Evolutionary conservation across 179 eudicot species (phyloP).

Genomic region (Monotropa hypopitys): DNA sequence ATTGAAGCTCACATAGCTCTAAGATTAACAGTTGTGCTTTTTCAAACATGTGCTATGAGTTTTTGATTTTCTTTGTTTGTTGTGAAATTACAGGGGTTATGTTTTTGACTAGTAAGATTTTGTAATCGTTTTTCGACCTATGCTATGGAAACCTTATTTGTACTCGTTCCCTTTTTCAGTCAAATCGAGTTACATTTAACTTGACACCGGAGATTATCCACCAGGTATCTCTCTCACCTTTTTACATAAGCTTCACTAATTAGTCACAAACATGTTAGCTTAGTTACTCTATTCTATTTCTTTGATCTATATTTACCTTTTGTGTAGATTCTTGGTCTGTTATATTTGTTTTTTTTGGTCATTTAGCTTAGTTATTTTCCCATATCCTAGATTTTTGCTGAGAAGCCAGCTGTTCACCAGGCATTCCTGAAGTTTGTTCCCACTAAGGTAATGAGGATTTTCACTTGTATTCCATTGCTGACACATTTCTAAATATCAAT

Average conservation of each 20-base stretch:
- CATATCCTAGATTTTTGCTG: conserved; percentile 77
- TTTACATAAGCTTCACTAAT: neutral
- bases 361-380: conserved; percentile 1
- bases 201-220: conserved; percentile 94
- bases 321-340: neutral
- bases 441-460: conserved; percentile 38
- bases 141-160: neutral
- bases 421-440: conserved; percentile 84
- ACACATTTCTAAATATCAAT: neutral
- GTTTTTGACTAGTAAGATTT: neutral
- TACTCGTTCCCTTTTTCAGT: conserved; percentile 33
- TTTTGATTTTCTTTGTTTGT: neutral
- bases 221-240: conserved; percentile 44
- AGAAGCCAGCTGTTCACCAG: conserved; percentile 94
- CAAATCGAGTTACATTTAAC: conserved; percentile 84
- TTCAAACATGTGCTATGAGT: neutral
- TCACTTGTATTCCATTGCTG: neutral
- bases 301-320: neutral
- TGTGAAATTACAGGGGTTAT: neutral
- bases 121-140: neutral
- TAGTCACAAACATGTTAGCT: neutral
- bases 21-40: neutral
- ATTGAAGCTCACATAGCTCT: neutral
- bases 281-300: neutral
- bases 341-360: neutral